Evolutionary conservation across 805 yeast genomes (phyloP).

Genomic region (Lipomyces spencermartinsiae): DNA sequence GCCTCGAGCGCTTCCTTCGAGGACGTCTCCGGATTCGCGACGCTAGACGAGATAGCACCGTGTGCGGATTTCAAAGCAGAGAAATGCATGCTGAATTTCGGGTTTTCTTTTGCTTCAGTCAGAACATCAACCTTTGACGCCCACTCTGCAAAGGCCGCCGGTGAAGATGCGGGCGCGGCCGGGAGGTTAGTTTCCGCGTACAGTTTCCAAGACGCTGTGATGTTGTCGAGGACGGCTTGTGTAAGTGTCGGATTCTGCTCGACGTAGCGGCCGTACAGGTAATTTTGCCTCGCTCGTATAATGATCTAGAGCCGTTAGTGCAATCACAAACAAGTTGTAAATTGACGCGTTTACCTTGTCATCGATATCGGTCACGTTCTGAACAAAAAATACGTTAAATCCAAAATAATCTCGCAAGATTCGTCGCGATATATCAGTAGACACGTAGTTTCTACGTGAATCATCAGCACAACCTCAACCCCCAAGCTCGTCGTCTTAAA

Average conservation of each 20-base stretch:
- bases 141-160: conserved; percentile 58
- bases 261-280: conserved; percentile 70
- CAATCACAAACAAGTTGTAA: background rate
- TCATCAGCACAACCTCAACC: background rate
- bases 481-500: background rate
- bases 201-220: conserved; percentile 53
- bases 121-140: conserved; percentile 55
- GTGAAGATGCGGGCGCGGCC: conserved; percentile 45
- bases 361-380: conserved; percentile 98
- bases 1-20: conserved; percentile 51
- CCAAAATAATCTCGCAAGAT: conserved; percentile 90
- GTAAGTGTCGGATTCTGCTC: conserved; percentile 45
- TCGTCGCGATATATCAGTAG: conserved; percentile 91
- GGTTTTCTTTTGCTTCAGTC: conserved; percentile 60
- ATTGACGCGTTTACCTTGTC: conserved; percentile 59
- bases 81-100: conserved; percentile 87
- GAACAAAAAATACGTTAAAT: conserved; percentile 84
- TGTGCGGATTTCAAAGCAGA: conserved; percentile 65
- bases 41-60: conserved; percentile 50
- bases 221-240: conserved; percentile 49
- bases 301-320: conserved; percentile 57
- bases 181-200: conserved; percentile 61
- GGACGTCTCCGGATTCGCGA: conserved; percentile 36
- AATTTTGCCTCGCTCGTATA: conserved; percentile 88
- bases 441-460: conserved; percentile 79